Evolutionary conservation across 2,329 filamentous ascomycete genomes (phyloP), one percentile per base, ranked within the genome.

Genomic region (Sporothrix brasiliensis): DNA sequence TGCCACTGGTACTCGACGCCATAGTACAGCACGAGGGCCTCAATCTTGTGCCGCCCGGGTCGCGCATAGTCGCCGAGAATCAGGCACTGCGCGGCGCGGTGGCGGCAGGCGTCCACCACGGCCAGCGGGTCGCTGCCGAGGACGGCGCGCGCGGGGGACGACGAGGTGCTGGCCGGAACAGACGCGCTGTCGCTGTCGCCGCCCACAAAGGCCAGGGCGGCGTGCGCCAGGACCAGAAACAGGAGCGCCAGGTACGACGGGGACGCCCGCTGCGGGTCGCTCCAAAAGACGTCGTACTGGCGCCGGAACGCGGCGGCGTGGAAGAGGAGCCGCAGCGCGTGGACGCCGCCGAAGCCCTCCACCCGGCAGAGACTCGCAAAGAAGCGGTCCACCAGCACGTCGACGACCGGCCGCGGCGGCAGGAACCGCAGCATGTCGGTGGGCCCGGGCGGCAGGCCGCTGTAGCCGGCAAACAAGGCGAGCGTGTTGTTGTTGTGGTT

Each of bases 201-300:
- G 19, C 69, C 69, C 24, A 75, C 67, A 53, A 74, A 75, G 30
- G 77, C 77, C 16, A 79, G 69, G 11, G 77, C 72, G 4, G 76
- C 74, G 19, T 78, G 74, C 2, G 75, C 73, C 10, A 78, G 73
- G 73, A 79, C 76, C 71, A 75, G 72, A 70, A 76, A 78, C 3
- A 79, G 66, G 6, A 80, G 73, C 3, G 74, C 77, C 1, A 80
- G 68, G 72, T 75, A 77, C 2, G 75, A 75, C 41, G 76, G 72
- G 0, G 75, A 71, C 13, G 72, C 65, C 0, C 69, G 44, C 0
- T 34, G 24, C 0, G 75, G 74, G 11, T 70, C 50, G 3, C 71
- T 69, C 78, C 78, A 79, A 66, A 79, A 79, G 1, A 56, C 53
- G 3, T 76, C 73, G 63, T 79, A 80, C 9, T 77, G 71, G 3